Base-by-base conservation (phyloP, 2,329 filamentous ascomycete genomes). In the Fusarium palustre region DNA sequence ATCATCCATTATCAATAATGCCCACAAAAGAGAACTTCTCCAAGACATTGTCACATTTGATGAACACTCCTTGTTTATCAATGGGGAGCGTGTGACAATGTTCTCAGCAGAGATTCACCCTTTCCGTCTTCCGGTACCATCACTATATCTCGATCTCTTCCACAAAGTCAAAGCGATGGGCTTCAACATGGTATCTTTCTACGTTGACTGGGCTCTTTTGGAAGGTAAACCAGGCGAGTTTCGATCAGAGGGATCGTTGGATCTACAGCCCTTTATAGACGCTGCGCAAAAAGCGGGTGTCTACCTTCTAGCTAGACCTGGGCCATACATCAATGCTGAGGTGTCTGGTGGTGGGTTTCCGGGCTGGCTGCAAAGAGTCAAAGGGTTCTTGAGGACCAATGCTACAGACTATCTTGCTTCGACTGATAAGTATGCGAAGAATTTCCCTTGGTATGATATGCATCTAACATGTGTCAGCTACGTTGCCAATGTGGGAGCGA, bases 131-230 rank as follows among this genome's bases (percentile, higher is more conserved):
- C 83, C 84, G 0, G 82, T 84, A 0, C 81, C 83, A 1, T 79
- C 78, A 1, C 75, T 85, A 0, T 85, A 90, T 82, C 82, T 92
- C 11, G 92, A 95, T 69, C 76, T 95, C 3, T 91, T 97, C 71
- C 90, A 96, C 74, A 97, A 97, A 79, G 88, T 95, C 77, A 94
- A 91, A 78, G 90, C 92, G 1, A 80, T 94, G 2, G 93, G 93
- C 0, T 94, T 93, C 80, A 95, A 92, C 72, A 86, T 88, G 45
- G 90, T 94, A 2, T 93, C 91, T 0, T 93, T 94, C 77, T 95
- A 95, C 74, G 84, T 90, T 9, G 86, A 94, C 72, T 97, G 92
- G 93, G 91, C 90, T 5, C 81, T 95, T 4, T 78, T 93, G 0
- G 92, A 96, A 76, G 92, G 91, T 4, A 90, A 90, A 62, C 88